Percentiles rank a stretch among this genome's conserved stretches.
These are phyloP conservation scores for Pseudogymnoascus sp. DNA, from an alignment of 2,329 filamentous ascomycete species.

Conservation along the genomic window DNA sequence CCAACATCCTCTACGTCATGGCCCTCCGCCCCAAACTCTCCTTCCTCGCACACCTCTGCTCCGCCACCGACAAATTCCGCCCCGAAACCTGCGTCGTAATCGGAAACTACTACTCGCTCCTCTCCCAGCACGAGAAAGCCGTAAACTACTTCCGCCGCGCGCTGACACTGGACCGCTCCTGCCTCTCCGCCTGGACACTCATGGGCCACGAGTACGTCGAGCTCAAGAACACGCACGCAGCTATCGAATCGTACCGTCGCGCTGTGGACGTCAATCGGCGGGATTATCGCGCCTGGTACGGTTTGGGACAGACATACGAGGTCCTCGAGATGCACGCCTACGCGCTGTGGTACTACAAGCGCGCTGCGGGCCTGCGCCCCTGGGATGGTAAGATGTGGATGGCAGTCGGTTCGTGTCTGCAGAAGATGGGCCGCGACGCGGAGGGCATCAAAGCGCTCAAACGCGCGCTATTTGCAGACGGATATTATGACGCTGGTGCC, in stretches of 20 bases:
- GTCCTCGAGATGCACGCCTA: slow-evolving; percentile 98
- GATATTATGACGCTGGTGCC: slow-evolving; percentile 65
- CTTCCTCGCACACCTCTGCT: slow-evolving; percentile 85
- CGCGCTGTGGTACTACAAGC: slow-evolving; percentile 94
- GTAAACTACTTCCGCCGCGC: slow-evolving; percentile 96
- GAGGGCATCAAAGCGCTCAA: slow-evolving; percentile 95
- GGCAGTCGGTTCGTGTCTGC: slow-evolving; percentile 84
- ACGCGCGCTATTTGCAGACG: slow-evolving; percentile 79
- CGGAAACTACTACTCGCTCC: slow-evolving; percentile 91
- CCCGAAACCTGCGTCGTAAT: slow-evolving; percentile 96
- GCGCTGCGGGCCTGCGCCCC: slow-evolving; percentile 82
- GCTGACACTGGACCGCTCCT: slow-evolving; percentile 79
- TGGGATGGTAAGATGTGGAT: slow-evolving; percentile 99
- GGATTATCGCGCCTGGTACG: slow-evolving; percentile 97
- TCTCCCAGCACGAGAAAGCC: slow-evolving; percentile 94
- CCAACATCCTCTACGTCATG: slow-evolving; percentile 94
- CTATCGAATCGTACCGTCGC: slow-evolving; percentile 91
- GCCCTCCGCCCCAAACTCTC: slow-evolving; percentile 80
- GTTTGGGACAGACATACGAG: slow-evolving; percentile 92
- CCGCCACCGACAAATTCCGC: slow-evolving; percentile 86
- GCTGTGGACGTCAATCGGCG: slow-evolving; percentile 93
- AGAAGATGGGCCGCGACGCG: slow-evolving; percentile 77
- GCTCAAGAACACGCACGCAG: slow-evolving; percentile 95
- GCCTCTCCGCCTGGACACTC: slow-evolving; percentile 91
- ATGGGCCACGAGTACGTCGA: slow-evolving; percentile 99